These are phyloP conservation scores for Sphaerulina vaccinii DNA, from an alignment of 2,329 filamentous ascomycete genomes.

Conservation along the genomic window DNA sequence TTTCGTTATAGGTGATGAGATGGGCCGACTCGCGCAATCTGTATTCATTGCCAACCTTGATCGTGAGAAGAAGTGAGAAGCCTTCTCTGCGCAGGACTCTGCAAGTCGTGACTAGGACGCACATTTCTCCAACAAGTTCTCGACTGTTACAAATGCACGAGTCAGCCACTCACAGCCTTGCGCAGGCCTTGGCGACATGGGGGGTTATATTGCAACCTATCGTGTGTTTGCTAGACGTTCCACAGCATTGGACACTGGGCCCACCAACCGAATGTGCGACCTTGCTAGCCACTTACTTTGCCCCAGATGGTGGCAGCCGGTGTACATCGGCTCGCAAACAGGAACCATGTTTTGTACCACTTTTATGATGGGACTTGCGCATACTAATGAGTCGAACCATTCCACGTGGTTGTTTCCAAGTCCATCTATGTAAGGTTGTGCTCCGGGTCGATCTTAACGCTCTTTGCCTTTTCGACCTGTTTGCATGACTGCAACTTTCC, in stretches of 20 bases:
- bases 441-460: conserved; percentile 10
- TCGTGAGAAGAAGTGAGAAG: no score
- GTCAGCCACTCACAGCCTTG: conserved; percentile 7
- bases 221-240: conserved; percentile 3
- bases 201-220: conserved; percentile 8
- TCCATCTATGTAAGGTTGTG: not conserved
- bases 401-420: not conserved
- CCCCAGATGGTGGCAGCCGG: not conserved
- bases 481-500: conserved; percentile 3
- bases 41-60: no score
- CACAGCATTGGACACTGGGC: conserved; percentile 3
- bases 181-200: conserved; percentile 4
- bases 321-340: not conserved
- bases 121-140: not conserved
- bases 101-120: not conserved
- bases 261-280: conserved; percentile 14
- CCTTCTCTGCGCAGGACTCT: not conserved
- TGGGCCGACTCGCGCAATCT: not conserved
- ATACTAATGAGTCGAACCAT: not conserved
- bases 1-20: not conserved
- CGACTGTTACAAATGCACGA: conserved; percentile 1
- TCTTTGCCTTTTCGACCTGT: conserved; percentile 1
- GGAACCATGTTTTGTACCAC: conserved; percentile 4
- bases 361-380: not conserved
- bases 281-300: conserved; percentile 8